These are phyloP conservation scores for Wickerhamiella azymoides DNA, from an alignment of 805 yeast genomes.

Conservation along the genomic window DNA sequence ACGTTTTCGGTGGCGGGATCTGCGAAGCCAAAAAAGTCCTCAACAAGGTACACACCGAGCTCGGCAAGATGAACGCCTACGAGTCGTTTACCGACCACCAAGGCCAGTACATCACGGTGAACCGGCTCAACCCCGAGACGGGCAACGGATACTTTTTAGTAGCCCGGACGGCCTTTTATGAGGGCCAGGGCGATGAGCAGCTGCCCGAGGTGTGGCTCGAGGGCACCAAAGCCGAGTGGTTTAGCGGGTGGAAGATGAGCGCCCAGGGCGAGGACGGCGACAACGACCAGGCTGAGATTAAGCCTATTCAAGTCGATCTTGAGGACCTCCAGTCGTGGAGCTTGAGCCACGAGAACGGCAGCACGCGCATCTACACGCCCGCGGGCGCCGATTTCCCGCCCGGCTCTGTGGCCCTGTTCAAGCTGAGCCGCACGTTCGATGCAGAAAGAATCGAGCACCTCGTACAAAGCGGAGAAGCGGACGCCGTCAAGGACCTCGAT, in stretches of 20 bases:
- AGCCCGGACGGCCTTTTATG: constrained; percentile 70
- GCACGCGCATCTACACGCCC: constrained; percentile 33
- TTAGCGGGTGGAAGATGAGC: constrained; percentile 45
- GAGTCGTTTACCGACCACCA: constrained; percentile 94
- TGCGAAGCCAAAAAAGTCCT: constrained; percentile 45
- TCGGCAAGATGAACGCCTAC: constrained; percentile 43
- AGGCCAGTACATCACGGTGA: constrained; percentile 83
- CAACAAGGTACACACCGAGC: constrained; percentile 25
- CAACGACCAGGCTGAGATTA: constrained; percentile 30
- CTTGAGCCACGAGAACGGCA: constrained; percentile 32
- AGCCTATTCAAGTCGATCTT: constrained; percentile 54
- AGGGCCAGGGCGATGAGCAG: constrained; percentile 21
- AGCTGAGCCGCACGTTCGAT: constrained; percentile 55
- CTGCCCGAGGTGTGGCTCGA: constrained; percentile 23
- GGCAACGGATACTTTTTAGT: constrained; percentile 83
- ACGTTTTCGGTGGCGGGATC: constrained; percentile 50
- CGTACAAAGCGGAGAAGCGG: constrained; percentile 62
- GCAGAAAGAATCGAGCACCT: constrained; percentile 50
- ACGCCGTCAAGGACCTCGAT: constrained; percentile 48
- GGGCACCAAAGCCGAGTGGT: constrained; percentile 28
- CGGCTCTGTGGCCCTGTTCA: constrained; percentile 78
- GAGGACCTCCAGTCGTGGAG: constrained; percentile 38
- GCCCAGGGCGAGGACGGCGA: constrained; percentile 31
- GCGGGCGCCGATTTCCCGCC: constrained; percentile 47
- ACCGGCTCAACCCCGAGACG: constrained; percentile 65